Base-by-base conservation (phyloP, 495 filamentous ascomycete species). In the Xylaria scruposa region DNA sequence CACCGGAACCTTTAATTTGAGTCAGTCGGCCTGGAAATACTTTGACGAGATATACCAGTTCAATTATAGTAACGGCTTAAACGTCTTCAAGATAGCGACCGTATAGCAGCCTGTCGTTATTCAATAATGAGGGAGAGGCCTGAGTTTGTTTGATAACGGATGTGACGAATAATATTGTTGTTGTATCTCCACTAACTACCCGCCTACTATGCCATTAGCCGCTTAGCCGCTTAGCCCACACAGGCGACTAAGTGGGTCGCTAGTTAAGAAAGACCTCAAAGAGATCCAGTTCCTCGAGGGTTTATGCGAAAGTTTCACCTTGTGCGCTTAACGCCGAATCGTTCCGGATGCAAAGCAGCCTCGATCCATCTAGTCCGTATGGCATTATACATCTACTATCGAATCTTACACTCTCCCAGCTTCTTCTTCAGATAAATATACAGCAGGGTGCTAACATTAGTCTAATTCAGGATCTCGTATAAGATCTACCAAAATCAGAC, bases 361-460 rank as follows among this genome's bases (percentile, higher is more conserved):
- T n/a, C n/a, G n/a, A n/a, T 31, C 29, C 29, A 31, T 31, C 3
- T 1, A 3, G 29, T 31, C 29, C 29, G 29, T 31, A 3, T 49
- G 15, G n/a, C 47, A 29, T 61, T 8, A 19, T 17, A 0, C 67
- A n/a, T 33, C 19, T 61, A 70, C 19, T 70, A 26, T 3, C 38
- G 29, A 61, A 60, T 49, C 54, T 61, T 40, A 13, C 67, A 54
- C 19, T 60, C 40, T 49, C 49, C 67, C 31, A 56, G 54, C n/a
- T 6, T 54, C n/a, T 6, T 54, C 26, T 53, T 24, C 47, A 40
- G 17, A 33, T 42, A 21, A 21, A 15, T 6, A 0, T 19, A 17
- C 19, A 10, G 13, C 8, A 19, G 2, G 29, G 46, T 4, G 29
- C 44, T 17, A 21, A 46, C 17, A 36, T 21, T 24, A 9, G 42